Evolutionary conservation across 495 filamentous ascomycete genomes (phyloP), one percentile per base, ranked within the genome.

Genomic region (Talaromyces liani): DNA sequence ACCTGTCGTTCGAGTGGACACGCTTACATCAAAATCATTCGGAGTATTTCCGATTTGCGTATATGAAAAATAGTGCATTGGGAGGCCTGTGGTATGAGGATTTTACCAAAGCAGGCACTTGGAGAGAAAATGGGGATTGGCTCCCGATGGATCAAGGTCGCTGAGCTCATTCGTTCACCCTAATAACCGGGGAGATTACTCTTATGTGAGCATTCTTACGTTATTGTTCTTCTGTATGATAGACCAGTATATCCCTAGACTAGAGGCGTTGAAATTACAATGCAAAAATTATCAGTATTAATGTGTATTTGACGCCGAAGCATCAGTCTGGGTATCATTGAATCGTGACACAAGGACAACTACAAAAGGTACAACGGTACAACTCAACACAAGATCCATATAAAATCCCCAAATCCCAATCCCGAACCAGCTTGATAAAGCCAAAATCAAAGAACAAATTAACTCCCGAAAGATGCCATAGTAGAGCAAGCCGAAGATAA

Each of bases 11-110:
- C 59, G 70, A 69, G 27, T 81, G 79, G 79, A 72, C 71, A 3
- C 68, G 79, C 9, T 64, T 79, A 16, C 75, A 73, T 68, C 10
- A 74, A 73, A 71, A 69, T 2, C 74, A 77, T 41, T 80, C 84
- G 8, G 88, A 91, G 74, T 95, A 91, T 68, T 93, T 95, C 72
- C 78, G 90, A 16, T 93, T 95, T 74, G 88, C 80, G n/a, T 90
- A 84, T 74, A 84, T 92, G 74, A 76, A 81, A 66, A 57, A 70
- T 12, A 77, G 76, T 65, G 63, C 72, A 0, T 54, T 79, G 58
- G 79, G 77, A 18, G 89, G 89, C 0, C 82, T 84, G 55, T 73
- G 74, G 58, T 83, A 80, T 67, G 85, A 83, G 61, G 92, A 97
- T 74, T 97, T 92, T 66, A 91, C 90, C 12, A 85, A 82, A 61